Percentiles rank a stretch among this genome's conserved stretches.
Conservation (phyloP, 371 early-diverging fungal genomes). For the Lichtheimia ramosa region DNA sequence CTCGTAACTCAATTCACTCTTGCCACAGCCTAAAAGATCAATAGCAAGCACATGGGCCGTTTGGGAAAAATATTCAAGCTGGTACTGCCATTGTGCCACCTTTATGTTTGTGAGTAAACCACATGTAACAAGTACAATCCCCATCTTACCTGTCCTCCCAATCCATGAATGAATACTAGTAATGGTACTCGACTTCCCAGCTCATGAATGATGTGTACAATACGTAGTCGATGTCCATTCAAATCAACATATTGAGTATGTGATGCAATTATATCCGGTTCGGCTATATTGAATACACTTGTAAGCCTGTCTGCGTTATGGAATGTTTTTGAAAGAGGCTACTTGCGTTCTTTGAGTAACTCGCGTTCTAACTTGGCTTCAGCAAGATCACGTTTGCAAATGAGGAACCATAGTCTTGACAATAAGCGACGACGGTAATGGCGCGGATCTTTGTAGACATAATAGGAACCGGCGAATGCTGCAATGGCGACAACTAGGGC, state of each 20-base stretch:
- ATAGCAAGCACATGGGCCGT: constrained; percentile 69
- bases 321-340: not conserved
- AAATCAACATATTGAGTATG: constrained; percentile 58
- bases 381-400: constrained; percentile 35
- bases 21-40: constrained; percentile 70
- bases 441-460: constrained; percentile 20
- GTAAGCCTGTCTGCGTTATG: not conserved
- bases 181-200: constrained; percentile 67
- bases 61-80: constrained; percentile 67
- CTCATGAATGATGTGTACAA: constrained; percentile 69
- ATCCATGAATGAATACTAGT: constrained; percentile 71
- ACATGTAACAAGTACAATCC: not conserved
- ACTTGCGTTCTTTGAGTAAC: constrained; percentile 31
- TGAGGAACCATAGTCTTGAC: constrained; percentile 33
- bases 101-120: constrained; percentile 15
- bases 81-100: constrained; percentile 68
- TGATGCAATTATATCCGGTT: constrained; percentile 39
- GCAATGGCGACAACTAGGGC: constrained; percentile 9
- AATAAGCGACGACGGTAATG: constrained; percentile 20
- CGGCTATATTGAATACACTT: constrained; percentile 22
- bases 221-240: constrained; percentile 58
- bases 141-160: constrained; percentile 67
- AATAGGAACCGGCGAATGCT: constrained; percentile 13
- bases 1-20: constrained; percentile 48
- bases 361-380: constrained; percentile 36